Percentiles rank a stretch among this genome's conserved stretches.
Conservation (phyloP, 1,139 yeast species). For the Arxiozyma heterogenica region DNA sequence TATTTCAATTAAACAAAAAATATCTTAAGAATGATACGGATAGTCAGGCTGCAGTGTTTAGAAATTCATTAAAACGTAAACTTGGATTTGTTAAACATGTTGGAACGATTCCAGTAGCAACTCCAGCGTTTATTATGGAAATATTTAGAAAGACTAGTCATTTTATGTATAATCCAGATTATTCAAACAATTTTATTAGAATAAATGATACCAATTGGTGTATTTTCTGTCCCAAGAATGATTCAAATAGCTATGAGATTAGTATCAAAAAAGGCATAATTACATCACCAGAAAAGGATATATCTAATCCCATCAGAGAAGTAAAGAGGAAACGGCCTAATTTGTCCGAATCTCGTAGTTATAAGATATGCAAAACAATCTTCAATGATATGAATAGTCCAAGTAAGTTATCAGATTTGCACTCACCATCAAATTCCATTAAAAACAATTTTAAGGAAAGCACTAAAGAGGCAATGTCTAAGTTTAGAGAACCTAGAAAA, state of each 20-base stretch:
- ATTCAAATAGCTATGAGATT: conserved; percentile 7
- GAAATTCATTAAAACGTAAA: conserved; percentile 28
- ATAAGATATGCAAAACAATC: conserved; percentile 1
- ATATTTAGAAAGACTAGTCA: conserved; percentile 14
- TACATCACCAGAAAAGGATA: not conserved
- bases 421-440: not conserved
- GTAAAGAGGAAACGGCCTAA: not conserved
- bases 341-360: not conserved
- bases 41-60: conserved; percentile 19
- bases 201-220: conserved; percentile 29
- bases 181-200: not conserved
- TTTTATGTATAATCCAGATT: not conserved
- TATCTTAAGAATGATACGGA: conserved; percentile 5
- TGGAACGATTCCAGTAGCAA: conserved; percentile 34
- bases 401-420: not conserved
- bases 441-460: conserved; percentile 1
- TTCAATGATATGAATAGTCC: conserved; percentile 1
- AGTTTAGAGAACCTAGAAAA: not conserved
- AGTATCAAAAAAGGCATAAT: not conserved
- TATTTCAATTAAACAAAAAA: conserved; percentile 15
- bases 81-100: conserved; percentile 40
- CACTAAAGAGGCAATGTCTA: conserved; percentile 4
- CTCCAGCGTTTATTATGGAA: conserved; percentile 28
- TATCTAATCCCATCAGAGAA: not conserved
- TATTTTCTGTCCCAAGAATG: conserved; percentile 26